Base-by-base conservation (phyloP, 2,329 filamentous ascomycete species). In the Teratosphaeria nubilosa region DNA sequence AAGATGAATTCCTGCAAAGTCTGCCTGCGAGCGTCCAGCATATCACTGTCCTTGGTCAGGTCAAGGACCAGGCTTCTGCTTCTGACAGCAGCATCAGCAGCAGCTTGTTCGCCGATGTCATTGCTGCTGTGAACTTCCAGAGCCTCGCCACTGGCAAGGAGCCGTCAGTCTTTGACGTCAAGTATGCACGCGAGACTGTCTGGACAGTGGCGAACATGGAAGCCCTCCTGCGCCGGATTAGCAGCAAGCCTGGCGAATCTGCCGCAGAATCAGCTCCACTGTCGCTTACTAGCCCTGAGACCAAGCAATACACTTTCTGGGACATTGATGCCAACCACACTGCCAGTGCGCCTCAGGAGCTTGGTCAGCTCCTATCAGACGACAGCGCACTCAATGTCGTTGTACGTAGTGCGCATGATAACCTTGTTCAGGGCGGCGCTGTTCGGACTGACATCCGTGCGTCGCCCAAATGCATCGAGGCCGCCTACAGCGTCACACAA, bases 281-380 rank as follows among this genome's bases (percentile, higher is more conserved):
- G 71, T 56, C 72, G 69, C 48, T 83, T 76, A 72, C 77, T 75
- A 65, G 61, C 56, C 64, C 65, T 53, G 80, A 84, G 62, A 70
- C 77, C n/a, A 82, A 89, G 72, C 88, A 97, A 74, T 97, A 94
- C 77, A 86, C 86, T 13, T 96, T 99, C 81, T 97, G 91, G 91
- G 89, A 96, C 65, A 72, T 88, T 48, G 92, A 96, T 69, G 82
- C 85, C 72, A 91, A 91, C 30, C 75, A 78, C 1, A 82, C 86
- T 55, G 79, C 81, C 55, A 78, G 78, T 59, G 85, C 90, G 1
- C 86, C 90, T 11, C 75, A 82, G 24, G 82, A 76, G 52, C 70
- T 87, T 54, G 82, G 80, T 48, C 79, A 84, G 68, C 77, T 85
- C 9, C 73, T 87, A 37, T 81, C 84, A 3, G 78, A 77, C 32